Percentiles rank a stretch among this genome's conserved stretches.
These are phyloP conservation scores for Scheffersomyces parashehatae DNA, from an alignment of 1,139 yeast genomes.

Conservation along the genomic window DNA sequence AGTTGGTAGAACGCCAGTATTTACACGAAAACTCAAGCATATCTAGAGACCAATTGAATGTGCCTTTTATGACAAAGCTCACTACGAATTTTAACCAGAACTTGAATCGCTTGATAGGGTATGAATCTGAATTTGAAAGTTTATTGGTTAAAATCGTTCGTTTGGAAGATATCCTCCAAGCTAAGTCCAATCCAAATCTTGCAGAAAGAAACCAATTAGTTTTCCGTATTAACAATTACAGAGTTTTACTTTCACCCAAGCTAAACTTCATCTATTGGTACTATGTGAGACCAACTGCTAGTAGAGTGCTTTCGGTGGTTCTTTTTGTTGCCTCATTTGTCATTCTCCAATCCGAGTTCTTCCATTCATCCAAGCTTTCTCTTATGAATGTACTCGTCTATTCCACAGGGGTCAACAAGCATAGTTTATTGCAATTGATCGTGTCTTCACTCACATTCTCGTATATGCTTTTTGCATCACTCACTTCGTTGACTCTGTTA, in stretches of 20 bases:
- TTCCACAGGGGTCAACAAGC: slow-evolving; percentile 18
- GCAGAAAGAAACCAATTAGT: slow-evolving; percentile 30
- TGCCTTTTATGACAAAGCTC: slow-evolving; percentile 33
- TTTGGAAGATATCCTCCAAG: slow-evolving; percentile 44
- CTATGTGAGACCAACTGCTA: slow-evolving; percentile 46
- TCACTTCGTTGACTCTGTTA: slow-evolving; percentile 65
- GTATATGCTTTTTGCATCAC: slow-evolving; percentile 68
- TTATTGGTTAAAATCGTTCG: slow-evolving; percentile 32
- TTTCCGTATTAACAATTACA: slow-evolving; percentile 25
- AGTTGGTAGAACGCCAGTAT: slow-evolving; percentile 36
- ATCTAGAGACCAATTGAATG: slow-evolving; percentile 39
- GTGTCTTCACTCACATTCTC: slow-evolving; percentile 48
- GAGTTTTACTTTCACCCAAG: slow-evolving; percentile 24
- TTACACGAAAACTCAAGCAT: slow-evolving; percentile 22
- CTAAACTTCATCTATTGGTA: slow-evolving; percentile 39
- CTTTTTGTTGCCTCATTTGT: slow-evolving; percentile 46
- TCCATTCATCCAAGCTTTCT: slow-evolving; percentile 69
- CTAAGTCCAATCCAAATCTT: slow-evolving; percentile 22
- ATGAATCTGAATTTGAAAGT: slow-evolving; percentile 42
- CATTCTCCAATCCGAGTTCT: slow-evolving; percentile 70
- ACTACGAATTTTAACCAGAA: slow-evolving; percentile 40
- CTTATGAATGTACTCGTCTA: slow-evolving; percentile 53
- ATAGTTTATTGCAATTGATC: slow-evolving; percentile 31
- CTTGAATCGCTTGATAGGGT: slow-evolving; percentile 40
- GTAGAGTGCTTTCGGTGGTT: slow-evolving; percentile 40